Conservation (phyloP, 2,329 filamentous ascomycete genomes). For the Sphaerostilbella broomeana region DNA sequence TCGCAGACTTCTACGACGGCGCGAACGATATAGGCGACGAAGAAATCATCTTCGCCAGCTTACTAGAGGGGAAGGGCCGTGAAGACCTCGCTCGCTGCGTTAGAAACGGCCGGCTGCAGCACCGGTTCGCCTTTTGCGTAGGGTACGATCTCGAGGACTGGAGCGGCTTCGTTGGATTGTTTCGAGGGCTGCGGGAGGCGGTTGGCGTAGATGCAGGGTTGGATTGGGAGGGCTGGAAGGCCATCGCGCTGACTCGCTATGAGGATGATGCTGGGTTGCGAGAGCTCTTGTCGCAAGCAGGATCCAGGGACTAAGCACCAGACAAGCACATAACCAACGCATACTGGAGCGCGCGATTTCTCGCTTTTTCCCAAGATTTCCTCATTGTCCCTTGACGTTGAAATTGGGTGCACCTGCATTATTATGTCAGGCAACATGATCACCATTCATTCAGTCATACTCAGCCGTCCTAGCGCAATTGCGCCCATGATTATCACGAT, state of each 20-base stretch:
- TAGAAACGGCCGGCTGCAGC: slow-evolving; percentile 31
- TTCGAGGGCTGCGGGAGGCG: slow-evolving; percentile 31
- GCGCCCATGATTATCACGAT: too few relatives aligned
- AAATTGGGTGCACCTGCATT: too few relatives aligned
- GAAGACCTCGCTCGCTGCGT: slow-evolving; percentile 31
- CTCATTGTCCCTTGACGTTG: too few relatives aligned
- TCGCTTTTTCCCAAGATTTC: too few relatives aligned
- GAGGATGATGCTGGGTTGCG: slow-evolving; percentile 20
- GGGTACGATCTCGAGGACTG: slow-evolving; percentile 36
- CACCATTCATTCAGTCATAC: too few relatives aligned
- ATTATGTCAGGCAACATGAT: too few relatives aligned
- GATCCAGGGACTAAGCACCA: too few relatives aligned
- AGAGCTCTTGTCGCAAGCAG: too few relatives aligned
- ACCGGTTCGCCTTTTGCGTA: slow-evolving; percentile 35
- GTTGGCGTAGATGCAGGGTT: slow-evolving; percentile 27
- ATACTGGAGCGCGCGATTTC: too few relatives aligned
- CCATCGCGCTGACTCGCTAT: slow-evolving; percentile 29
- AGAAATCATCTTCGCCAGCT: slow-evolving; percentile 30
- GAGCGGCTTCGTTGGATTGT: slow-evolving; percentile 36
- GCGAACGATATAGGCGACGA: slow-evolving; percentile 31
- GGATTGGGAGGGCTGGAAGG: slow-evolving; percentile 34
- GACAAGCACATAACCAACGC: too few relatives aligned
- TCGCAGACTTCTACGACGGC: slow-evolving; percentile 35
- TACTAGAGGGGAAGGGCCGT: slow-evolving; percentile 26
- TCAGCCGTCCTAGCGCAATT: too few relatives aligned